A percentile compares a stretch with the other conserved stretches of the same genome.
Evolutionary conservation across 2,329 filamentous ascomycete genomes (phyloP).

Genomic region (Colletotrichum spaethianum): DNA sequence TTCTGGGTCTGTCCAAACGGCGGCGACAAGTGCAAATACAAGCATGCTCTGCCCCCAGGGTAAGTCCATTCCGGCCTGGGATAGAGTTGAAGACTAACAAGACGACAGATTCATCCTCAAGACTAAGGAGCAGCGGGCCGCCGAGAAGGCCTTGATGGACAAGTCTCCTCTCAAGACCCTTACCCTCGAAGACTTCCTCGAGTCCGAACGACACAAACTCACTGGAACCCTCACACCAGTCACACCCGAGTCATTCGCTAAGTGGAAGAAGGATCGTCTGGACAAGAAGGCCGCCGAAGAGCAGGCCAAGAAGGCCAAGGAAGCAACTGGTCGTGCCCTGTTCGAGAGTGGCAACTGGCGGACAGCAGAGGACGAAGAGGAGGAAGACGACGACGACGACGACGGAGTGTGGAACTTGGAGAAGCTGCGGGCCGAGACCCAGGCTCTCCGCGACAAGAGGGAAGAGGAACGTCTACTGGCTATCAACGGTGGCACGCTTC

Average conservation of each 20-base stretch:
- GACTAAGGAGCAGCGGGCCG: conserved; percentile 95
- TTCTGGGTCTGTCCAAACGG: conserved; percentile 99
- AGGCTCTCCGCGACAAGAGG: conserved; percentile 79
- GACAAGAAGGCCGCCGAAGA: conserved; percentile 97
- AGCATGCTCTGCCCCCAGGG: conserved; percentile 94
- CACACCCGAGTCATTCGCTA: conserved; percentile 91
- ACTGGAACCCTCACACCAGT: conserved; percentile 93
- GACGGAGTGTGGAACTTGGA: conserved; percentile 82
- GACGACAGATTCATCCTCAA: conserved; percentile 87
- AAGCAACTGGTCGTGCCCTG: conserved; percentile 93
- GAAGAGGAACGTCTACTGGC: conserved; percentile 78
- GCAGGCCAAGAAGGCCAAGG: conserved; percentile 90
- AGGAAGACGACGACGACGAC: conserved; percentile 68
- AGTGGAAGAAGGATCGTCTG: conserved; percentile 96
- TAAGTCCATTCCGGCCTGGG: conserved; percentile 63
- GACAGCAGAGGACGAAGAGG: conserved; percentile 69
- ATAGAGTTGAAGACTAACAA: background rate
- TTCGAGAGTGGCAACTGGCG: conserved; percentile 98
- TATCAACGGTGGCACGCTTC: conserved; percentile 44
- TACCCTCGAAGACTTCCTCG: conserved; percentile 96
- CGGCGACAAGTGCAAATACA: conserved; percentile 98
- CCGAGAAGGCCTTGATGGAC: conserved; percentile 95
- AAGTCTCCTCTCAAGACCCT: conserved; percentile 96
- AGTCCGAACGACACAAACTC: conserved; percentile 96
- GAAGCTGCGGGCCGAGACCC: conserved; percentile 87